Conservation (phyloP, 306 rosid species). For the Lagenaria siceraria region DNA sequence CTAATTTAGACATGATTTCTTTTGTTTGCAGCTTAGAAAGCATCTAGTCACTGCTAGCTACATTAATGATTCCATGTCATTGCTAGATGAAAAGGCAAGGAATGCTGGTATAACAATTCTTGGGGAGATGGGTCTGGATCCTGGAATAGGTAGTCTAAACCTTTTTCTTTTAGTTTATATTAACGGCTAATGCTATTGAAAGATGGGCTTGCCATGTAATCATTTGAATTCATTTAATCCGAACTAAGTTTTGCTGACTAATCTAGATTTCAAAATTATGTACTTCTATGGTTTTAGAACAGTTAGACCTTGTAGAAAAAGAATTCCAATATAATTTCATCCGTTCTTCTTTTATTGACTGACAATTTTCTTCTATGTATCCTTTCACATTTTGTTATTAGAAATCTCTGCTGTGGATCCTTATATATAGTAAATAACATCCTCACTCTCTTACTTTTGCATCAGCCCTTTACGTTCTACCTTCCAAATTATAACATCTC, state of each 20-base stretch:
- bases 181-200: background rate
- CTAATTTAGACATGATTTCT: background rate
- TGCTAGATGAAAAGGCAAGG: slow-evolving; percentile 63
- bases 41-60: slow-evolving; percentile 97
- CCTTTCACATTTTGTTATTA: background rate
- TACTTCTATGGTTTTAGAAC: background rate
- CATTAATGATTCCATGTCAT: slow-evolving; percentile 63
- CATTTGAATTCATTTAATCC: background rate
- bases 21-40: slow-evolving; percentile 51
- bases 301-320: background rate
- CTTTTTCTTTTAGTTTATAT: background rate
- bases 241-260: background rate
- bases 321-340: background rate
- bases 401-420: background rate
- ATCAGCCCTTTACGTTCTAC: background rate
- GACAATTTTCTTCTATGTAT: background rate
- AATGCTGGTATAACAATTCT: slow-evolving; percentile 77
- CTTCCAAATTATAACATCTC: background rate
- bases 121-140: slow-evolving; percentile 98
- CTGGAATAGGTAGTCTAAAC: slow-evolving; percentile 71
- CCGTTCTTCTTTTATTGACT: background rate
- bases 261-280: background rate
- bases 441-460: background rate
- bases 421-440: background rate
- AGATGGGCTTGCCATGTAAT: background rate